phyloP scores from a whole-genome alignment of 148 eudicot genomes.

The Amaranthus hypochondriacus region DNA sequence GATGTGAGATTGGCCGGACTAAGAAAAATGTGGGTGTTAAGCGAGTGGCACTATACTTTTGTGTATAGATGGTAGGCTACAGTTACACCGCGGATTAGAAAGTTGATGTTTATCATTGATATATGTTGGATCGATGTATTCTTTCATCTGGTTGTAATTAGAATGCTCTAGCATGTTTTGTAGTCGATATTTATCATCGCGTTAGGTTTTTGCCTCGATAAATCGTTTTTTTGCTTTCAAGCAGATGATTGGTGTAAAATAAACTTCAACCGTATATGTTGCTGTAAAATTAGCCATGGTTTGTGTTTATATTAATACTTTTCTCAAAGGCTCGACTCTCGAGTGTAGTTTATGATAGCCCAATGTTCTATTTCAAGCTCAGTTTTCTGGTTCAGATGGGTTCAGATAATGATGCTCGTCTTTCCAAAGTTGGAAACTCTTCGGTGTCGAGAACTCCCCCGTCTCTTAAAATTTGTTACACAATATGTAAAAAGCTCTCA shows the following conservation, averaged over 20 bases:
- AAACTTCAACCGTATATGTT: too few relatives aligned
- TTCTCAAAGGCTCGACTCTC: not conserved
- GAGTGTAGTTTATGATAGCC: not conserved
- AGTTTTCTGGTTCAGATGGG: too few relatives aligned
- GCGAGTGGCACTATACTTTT: slow-evolving; percentile 18
- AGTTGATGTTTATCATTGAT: not conserved
- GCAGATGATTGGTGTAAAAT: too few relatives aligned
- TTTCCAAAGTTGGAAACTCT: too few relatives aligned
- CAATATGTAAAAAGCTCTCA: too few relatives aligned
- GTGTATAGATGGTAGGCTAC: slow-evolving; percentile 6
- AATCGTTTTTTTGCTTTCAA: too few relatives aligned
- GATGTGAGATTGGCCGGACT: not conserved
- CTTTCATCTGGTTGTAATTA: slow-evolving; percentile 11
- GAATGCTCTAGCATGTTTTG: slow-evolving; percentile 8
- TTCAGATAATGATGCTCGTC: too few relatives aligned
- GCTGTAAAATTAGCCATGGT: not conserved
- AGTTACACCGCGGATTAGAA: not conserved
- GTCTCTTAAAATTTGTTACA: too few relatives aligned
- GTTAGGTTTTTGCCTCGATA: not conserved
- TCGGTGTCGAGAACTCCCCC: too few relatives aligned
- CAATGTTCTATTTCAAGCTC: too few relatives aligned
- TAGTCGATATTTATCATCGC: not conserved
- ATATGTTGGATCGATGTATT: slow-evolving; percentile 17
- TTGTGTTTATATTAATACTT: not conserved
- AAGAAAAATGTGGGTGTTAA: not conserved